Evolutionary conservation across 2,329 filamentous ascomycete species (phyloP).

Genomic region (Ophiobolus disseminans): DNA sequence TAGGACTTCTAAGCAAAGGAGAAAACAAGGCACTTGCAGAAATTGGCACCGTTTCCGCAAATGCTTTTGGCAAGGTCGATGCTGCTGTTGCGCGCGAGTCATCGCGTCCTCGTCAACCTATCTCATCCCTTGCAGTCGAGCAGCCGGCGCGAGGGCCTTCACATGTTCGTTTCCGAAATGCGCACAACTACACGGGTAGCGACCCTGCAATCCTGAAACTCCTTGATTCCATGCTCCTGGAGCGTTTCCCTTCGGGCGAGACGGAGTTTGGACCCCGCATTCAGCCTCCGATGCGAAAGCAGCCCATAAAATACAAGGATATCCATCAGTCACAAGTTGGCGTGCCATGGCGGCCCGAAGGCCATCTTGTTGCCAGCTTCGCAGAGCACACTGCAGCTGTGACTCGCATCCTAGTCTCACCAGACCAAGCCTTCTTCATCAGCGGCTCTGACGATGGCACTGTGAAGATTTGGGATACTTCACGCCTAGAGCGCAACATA

Average conservation of each 20-base stretch:
- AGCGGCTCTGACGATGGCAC: constrained; percentile 91
- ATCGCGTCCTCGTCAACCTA: constrained; percentile 36
- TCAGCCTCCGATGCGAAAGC: constrained; percentile 66
- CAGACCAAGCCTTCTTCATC: constrained; percentile 93
- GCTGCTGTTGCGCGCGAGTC: constrained; percentile 49
- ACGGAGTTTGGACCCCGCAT: constrained; percentile 81
- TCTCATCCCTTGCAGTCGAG: constrained; percentile 40
- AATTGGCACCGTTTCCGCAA: constrained; percentile 68
- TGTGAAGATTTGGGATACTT: constrained; percentile 93
- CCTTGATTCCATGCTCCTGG: constrained; percentile 83
- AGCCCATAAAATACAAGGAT: constrained; percentile 62
- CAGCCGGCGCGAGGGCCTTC: constrained; percentile 41
- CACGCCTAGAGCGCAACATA: constrained; percentile 87
- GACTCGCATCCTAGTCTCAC: constrained; percentile 80
- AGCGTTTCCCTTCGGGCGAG: constrained; percentile 66
- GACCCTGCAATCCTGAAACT: constrained; percentile 67
- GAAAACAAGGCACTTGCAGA: constrained; percentile 70
- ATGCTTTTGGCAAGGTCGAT: constrained; percentile 70
- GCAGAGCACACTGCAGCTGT: constrained; percentile 85
- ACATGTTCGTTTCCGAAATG: constrained; percentile 62
- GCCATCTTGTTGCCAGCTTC: constrained; percentile 84
- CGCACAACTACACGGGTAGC: constrained; percentile 86
- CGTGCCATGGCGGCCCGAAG: constrained; percentile 81
- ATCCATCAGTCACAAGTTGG: constrained; percentile 57
- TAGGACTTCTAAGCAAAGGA: constrained; percentile 65